phyloP scores from a whole-genome alignment of 2,329 filamentous ascomycete genomes.

The Alternaria rosae region DNA sequence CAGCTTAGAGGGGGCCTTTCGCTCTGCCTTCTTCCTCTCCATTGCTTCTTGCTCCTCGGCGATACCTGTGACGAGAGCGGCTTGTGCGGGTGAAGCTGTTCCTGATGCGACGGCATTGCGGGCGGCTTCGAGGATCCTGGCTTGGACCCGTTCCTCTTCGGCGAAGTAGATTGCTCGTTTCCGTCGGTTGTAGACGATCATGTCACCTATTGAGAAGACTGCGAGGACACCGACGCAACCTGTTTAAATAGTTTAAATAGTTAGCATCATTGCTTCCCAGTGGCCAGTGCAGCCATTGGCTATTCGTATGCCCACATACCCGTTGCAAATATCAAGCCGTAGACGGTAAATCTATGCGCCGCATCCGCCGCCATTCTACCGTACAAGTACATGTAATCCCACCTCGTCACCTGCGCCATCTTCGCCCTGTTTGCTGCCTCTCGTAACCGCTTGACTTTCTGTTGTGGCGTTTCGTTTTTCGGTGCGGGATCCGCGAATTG shows the following conservation, averaged over 20 bases:
- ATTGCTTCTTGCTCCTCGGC: slow-evolving; percentile 66
- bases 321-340: slow-evolving; percentile 67
- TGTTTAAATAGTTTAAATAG: slow-evolving; percentile 40
- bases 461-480: slow-evolving; percentile 60
- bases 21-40: slow-evolving; percentile 44
- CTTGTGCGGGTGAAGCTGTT: slow-evolving; percentile 58
- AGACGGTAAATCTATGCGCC: slow-evolving; percentile 66
- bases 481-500: slow-evolving; percentile 52
- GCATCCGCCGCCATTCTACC: slow-evolving; percentile 61
- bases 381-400: slow-evolving; percentile 57
- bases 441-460: slow-evolving; percentile 61
- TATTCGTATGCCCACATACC: slow-evolving; percentile 51
- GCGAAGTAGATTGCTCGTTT: slow-evolving; percentile 69
- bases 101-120: slow-evolving; percentile 53
- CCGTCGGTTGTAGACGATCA: slow-evolving; percentile 72
- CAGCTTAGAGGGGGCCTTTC: slow-evolving; percentile 39
- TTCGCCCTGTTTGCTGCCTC: slow-evolving; percentile 58
- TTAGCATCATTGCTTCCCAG: slow-evolving; percentile 12
- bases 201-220: slow-evolving; percentile 69
- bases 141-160: slow-evolving; percentile 57
- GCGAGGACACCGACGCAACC: slow-evolving; percentile 68
- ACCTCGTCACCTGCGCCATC: slow-evolving; percentile 59
- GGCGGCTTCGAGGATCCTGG: slow-evolving; percentile 54
- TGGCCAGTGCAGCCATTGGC: slow-evolving; percentile 18
- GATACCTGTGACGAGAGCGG: slow-evolving; percentile 64